These are phyloP conservation scores for Thelonectria olida DNA, from an alignment of 2,329 filamentous ascomycete species.

Conservation along the genomic window DNA sequence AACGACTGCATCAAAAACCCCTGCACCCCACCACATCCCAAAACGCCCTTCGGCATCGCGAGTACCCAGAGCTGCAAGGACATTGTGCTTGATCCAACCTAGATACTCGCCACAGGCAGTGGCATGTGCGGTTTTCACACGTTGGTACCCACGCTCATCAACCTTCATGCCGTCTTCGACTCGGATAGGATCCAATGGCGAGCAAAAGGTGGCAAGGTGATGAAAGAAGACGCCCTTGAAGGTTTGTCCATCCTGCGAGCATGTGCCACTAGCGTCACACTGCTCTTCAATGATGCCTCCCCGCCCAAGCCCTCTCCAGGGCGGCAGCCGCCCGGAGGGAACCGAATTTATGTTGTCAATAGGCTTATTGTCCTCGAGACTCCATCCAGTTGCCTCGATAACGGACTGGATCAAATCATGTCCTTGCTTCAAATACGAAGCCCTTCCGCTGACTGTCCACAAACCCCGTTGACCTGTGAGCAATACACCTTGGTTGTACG, in stretches of 20 bases:
- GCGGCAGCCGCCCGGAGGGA: constrained; percentile 51
- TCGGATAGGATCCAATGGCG: constrained; percentile 60
- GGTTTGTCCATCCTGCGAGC: constrained; percentile 85
- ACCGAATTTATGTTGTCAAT: constrained; percentile 50
- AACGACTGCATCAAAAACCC: constrained; percentile 50
- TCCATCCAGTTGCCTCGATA: constrained; percentile 82
- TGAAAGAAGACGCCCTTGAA: constrained; percentile 98
- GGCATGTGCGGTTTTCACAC: constrained; percentile 57
- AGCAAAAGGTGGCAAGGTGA: constrained; percentile 83
- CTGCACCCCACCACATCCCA: constrained; percentile 87
- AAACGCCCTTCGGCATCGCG: constrained; percentile 75
- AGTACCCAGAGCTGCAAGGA: constrained; percentile 75
- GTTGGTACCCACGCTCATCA: constrained; percentile 34
- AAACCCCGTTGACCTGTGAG: constrained; percentile 83
- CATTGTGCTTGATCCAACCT: constrained; percentile 83
- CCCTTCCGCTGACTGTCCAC: constrained; percentile 80
- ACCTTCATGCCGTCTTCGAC: constrained; percentile 38
- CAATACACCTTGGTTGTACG: constrained; percentile 94
- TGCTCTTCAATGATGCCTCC: constrained; percentile 84
- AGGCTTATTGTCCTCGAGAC: constrained; percentile 52
- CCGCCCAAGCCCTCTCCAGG: constrained; percentile 80
- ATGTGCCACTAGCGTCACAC: constrained; percentile 79
- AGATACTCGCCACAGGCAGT: constrained; percentile 72
- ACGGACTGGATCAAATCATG: constrained; percentile 80
- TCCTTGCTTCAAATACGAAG: constrained; percentile 78